A percentile compares a stretch with the other conserved stretches of the same genome.
phyloP scores from a whole-genome alignment of 2,329 filamentous ascomycete genomes.

The Exophiala sp. region DNA sequence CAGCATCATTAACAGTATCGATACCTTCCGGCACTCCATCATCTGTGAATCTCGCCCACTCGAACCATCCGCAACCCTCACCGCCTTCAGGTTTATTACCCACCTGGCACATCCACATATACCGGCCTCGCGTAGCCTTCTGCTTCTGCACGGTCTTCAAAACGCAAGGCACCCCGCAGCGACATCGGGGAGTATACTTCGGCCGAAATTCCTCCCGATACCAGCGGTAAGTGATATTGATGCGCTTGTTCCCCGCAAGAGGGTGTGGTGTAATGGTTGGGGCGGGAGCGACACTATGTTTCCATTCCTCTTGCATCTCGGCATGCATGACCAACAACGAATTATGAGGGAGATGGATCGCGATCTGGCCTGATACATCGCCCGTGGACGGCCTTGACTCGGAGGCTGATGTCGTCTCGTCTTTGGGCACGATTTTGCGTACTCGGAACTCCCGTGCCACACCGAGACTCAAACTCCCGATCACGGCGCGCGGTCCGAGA shows the following conservation, averaged over 20 bases:
- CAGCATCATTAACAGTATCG: slow-evolving; percentile 2
- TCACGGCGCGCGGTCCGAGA: slow-evolving; percentile 78
- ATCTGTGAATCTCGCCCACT: slow-evolving; percentile 81
- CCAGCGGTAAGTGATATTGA: slow-evolving; percentile 91
- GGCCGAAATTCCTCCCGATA: slow-evolving; percentile 76
- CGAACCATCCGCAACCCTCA: slow-evolving; percentile 67
- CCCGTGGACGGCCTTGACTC: slow-evolving; percentile 28
- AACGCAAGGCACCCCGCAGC: slow-evolving; percentile 62
- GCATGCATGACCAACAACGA: slow-evolving; percentile 93
- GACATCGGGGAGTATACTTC: slow-evolving; percentile 67
- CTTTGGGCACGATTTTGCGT: slow-evolving; percentile 63
- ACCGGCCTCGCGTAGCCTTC: slow-evolving; percentile 67
- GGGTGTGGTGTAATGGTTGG: slow-evolving; percentile 78
- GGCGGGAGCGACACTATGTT: slow-evolving; percentile 74
- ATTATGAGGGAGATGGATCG: slow-evolving; percentile 91
- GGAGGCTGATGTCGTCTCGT: slow-evolving; percentile 32
- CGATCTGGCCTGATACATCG: slow-evolving; percentile 75
- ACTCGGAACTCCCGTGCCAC: slow-evolving; percentile 92
- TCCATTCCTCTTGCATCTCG: slow-evolving; percentile 97
- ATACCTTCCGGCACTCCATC: slow-evolving; percentile 71
- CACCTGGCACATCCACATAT: slow-evolving; percentile 92
- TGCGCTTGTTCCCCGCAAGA: slow-evolving; percentile 68
- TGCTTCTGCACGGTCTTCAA: slow-evolving; percentile 75
- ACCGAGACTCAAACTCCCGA: slow-evolving; percentile 83
- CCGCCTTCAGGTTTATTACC: slow-evolving; percentile 37